Base-by-base conservation (phyloP, 2,329 filamentous ascomycete species). In the Alternaria consortialis region DNA sequence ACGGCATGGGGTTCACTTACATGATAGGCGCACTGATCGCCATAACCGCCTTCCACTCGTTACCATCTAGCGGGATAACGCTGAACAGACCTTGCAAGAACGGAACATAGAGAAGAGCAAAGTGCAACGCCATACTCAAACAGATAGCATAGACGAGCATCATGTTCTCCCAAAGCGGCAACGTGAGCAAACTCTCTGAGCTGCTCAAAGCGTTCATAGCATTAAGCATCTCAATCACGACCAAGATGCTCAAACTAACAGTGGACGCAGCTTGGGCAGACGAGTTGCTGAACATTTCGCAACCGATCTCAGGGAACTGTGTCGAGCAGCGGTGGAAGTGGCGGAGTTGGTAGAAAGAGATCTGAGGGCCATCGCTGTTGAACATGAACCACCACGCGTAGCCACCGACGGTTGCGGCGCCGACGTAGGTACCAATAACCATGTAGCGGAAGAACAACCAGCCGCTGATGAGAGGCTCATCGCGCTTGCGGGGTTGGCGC, bases 341-440 rank as follows among this genome's bases (percentile, higher is more conserved):
- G 25, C 91, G 84, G 68, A 99, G 84, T 77, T 99, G 92, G 79
- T 87, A 91, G 83, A 98, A 97, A 65, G 85, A 89, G 80, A 99
- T 97, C 79, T 97, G 92, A 25, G 95, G 95, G 0, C 95, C 95
- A 68, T 90, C 88, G 8, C 89, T 82, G 83, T 98, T 94, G 84
- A 91, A 97, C 91, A 99, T 94, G 85, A 98, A 99, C 92, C 93
- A 99, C 95, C 95, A 99, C n/a, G 93, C 94, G 77, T 99, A 99
- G 46, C 96, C 95, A 74, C 91, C 93, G 20, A 99, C 96, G 4
- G 95, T 99, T 55, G 95, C 95, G 40, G 93, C 85, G 76, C 95
- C 95, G 60, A 99, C 95, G 67, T 99, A 99, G 8, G 89, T 93
- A 63, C 95, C 95, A 71, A 99, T 95, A 51, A 98, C 90, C 84